Conservation (phyloP, 108 stramenopile species). For the Hondaea fermentalgiana region DNA sequence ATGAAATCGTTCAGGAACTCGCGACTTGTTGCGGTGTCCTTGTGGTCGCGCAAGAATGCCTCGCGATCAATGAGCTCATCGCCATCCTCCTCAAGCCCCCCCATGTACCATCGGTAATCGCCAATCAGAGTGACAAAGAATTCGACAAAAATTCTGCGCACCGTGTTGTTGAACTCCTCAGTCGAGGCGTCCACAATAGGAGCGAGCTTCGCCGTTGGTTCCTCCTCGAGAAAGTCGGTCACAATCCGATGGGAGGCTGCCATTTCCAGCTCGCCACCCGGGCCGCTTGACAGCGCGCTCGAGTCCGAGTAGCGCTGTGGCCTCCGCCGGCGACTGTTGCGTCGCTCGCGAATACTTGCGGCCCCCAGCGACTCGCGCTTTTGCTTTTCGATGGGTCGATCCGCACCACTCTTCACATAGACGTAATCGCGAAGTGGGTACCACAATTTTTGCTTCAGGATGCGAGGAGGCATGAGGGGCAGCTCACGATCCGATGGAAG, state of each 20-base stretch:
- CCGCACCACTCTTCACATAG: background rate
- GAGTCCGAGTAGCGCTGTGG: background rate
- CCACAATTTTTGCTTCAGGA: background rate
- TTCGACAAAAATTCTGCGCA: background rate
- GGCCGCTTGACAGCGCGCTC: background rate
- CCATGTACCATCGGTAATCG: background rate
- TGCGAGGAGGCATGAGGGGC: background rate
- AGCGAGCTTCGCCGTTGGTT: background rate
- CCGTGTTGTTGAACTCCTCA: background rate
- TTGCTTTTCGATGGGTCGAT: background rate
- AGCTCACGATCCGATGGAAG: background rate
- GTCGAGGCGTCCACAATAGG: background rate
- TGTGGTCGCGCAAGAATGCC: background rate
- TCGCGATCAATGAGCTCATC: slow-evolving; percentile 4
- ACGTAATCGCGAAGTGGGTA: background rate
- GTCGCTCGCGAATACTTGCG: background rate
- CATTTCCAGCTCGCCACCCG: background rate
- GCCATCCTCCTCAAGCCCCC: background rate
- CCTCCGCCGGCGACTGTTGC: background rate
- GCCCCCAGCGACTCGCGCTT: background rate
- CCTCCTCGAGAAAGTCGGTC: background rate
- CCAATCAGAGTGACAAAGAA: background rate
- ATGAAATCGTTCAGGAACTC: background rate
- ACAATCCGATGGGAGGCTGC: background rate
- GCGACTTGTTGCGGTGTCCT: background rate